phyloP scores from a whole-genome alignment of 1,139 yeast genomes.

The Saccharomyces hybrid region DNA sequence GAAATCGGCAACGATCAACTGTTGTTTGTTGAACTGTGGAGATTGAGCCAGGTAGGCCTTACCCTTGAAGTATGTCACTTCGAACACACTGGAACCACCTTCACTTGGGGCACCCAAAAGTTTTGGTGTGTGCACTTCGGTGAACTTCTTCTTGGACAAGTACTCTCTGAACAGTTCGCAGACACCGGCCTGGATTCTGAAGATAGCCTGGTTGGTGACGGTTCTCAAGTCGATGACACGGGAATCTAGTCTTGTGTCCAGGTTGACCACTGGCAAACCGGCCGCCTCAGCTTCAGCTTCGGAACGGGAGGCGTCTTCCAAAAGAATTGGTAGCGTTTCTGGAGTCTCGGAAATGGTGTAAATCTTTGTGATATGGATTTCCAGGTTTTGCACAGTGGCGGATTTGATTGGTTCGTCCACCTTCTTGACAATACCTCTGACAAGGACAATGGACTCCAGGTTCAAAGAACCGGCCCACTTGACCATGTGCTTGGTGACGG shows the following conservation, averaged over 20 bases:
- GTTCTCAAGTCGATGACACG: constrained; percentile 96
- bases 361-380: constrained; percentile 67
- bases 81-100: constrained; percentile 96
- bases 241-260: constrained; percentile 91
- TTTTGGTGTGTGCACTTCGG: constrained; percentile 94
- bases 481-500: constrained; percentile 88
- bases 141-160: constrained; percentile 57
- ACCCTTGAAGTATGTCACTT: constrained; percentile 84
- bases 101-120: constrained; percentile 92
- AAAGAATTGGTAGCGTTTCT: constrained; percentile 81
- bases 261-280: constrained; percentile 86
- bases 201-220: constrained; percentile 93
- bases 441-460: constrained; percentile 85
- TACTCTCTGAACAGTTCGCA: constrained; percentile 85
- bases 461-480: constrained; percentile 87
- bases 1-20: constrained; percentile 94
- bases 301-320: constrained; percentile 93
- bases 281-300: constrained; percentile 92
- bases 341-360: constrained; percentile 82
- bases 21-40: constrained; percentile 96
- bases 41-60: constrained; percentile 94
- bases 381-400: constrained; percentile 87
- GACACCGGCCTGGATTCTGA: constrained; percentile 87
- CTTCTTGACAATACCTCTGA: constrained; percentile 74
- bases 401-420: constrained; percentile 84